Conservation (phyloP, 768 basidiomycete genomes). For the Rhizopogon vulgaris region DNA sequence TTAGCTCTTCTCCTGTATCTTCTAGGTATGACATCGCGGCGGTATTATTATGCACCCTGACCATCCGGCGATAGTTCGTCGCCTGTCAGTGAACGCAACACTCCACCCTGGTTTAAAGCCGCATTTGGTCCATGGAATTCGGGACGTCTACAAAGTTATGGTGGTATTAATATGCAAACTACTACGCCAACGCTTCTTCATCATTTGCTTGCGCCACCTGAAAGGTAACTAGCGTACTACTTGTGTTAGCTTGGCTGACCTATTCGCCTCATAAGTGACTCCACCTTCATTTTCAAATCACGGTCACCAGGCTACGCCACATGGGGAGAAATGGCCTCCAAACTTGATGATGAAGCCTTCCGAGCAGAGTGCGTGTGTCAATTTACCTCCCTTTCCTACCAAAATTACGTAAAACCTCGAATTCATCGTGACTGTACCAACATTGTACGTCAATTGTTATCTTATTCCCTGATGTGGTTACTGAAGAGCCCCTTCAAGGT, state of each 20-base stretch:
- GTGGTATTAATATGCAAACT: conserved; percentile 50
- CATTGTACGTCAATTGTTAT: conserved; percentile 18
- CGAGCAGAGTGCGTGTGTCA: conserved; percentile 71
- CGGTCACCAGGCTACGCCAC: conserved; percentile 49
- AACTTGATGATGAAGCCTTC: conserved; percentile 66
- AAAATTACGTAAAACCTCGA: conserved; percentile 24
- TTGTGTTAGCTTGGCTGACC: conserved; percentile 8
- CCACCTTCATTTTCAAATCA: conserved; percentile 25
- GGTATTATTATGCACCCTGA: conserved; percentile 17
- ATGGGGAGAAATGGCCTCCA: conserved; percentile 73
- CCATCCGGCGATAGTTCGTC: conserved; percentile 23
- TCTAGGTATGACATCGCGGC: conserved; percentile 30
- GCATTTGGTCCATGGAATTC: conserved; percentile 21
- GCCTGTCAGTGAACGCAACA: conserved; percentile 18
- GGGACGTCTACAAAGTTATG: conserved; percentile 28
- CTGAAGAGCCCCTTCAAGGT: conserved; percentile 8
- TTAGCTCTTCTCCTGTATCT: conserved; percentile 24
- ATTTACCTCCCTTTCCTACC: conserved; percentile 21
- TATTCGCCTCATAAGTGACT: conserved; percentile 30
- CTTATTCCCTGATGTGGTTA: conserved; percentile 16
- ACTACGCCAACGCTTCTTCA: conserved; percentile 61
- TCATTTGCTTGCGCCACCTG: conserved; percentile 74
- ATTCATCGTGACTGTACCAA: conserved; percentile 14
- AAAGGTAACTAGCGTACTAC: conserved; percentile 38
- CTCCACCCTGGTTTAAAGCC: conserved; percentile 25